Evolutionary conservation across 1,139 yeast species (phyloP), one percentile per base, ranked within the genome.

Genomic region (Diutina catenulata): DNA sequence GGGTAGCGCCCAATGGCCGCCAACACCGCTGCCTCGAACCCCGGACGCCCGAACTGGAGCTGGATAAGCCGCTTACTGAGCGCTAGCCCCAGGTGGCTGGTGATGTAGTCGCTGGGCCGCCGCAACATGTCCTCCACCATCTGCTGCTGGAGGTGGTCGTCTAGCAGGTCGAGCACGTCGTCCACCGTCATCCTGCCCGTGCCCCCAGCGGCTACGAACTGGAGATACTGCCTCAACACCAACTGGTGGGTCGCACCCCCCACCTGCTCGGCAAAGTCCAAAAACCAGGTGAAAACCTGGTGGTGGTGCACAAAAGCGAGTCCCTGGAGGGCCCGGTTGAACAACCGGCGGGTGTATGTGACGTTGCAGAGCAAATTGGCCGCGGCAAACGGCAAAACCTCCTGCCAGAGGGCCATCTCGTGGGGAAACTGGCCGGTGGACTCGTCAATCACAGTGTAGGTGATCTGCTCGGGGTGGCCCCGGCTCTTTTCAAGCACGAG

Each of bases 1-100:
- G 86, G 77, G 47, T 71, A 82, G 40, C 62, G 64, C 2, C 42
- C 37, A 1, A 71, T 50, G 1, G 76, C 70, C 3, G 56, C 49
- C 1, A 50, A 39, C 5, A 70, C 57, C 25, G 69, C 53, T 1
- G 43, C 42, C 23, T 64, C 68, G 28, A 72, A 56, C 23, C 35
- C 35, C 7, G 24, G 35, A 8, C 21, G 23, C 7, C 21, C 13
- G n/a, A 13, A 31, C 14, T 15, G 15, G 6, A 31, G 25, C 4
- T 24, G 8, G 3, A 31, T 20, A 9, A 21, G 19, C 11, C 18
- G 8, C 13, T 31, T 31, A 24, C 35, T 21, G 13, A 31, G 35
- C n/a, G 35, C 25, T 20, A 31, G 14, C 8, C 19, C 8, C 18
- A 25, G 13, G 9, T 20, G n/a, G 3, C 9, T 19, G 15, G 35